Percentiles rank a stretch among this genome's conserved stretches.
phyloP scores from a whole-genome alignment of 2,329 filamentous ascomycete species.

The Drechslerella coelobrocha region DNA sequence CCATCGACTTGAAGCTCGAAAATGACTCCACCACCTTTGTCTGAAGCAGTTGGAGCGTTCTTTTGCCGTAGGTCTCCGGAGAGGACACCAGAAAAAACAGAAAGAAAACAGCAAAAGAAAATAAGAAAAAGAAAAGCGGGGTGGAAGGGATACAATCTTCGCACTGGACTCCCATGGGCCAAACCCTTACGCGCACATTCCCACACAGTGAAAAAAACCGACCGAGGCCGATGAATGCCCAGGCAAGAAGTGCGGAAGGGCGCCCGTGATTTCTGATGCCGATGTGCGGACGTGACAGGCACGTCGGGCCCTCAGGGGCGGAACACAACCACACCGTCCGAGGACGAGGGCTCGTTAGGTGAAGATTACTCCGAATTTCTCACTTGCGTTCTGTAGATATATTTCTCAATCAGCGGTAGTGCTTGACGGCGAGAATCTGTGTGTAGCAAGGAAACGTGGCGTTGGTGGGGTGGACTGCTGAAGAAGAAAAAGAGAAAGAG shows the following conservation, averaged over 20 bases:
- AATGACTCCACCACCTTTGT: conserved; percentile 55
- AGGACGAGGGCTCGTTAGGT: conserved; percentile 58
- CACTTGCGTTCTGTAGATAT: conserved; percentile 66
- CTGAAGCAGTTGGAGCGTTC: conserved; percentile 50
- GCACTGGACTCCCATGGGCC: conserved; percentile 50
- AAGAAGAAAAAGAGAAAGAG: conserved; percentile 56
- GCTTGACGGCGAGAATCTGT: conserved; percentile 59
- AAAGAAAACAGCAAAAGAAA: not conserved
- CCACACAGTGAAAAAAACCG: not conserved
- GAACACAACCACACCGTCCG: conserved; percentile 60
- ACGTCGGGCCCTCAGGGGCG: conserved; percentile 75
- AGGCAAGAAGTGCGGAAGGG: conserved; percentile 46
- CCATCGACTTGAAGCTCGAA: conserved; percentile 73
- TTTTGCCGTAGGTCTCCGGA: not conserved
- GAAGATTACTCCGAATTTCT: conserved; percentile 86
- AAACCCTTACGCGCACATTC: not conserved
- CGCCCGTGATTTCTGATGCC: conserved; percentile 76
- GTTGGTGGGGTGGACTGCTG: conserved; percentile 66
- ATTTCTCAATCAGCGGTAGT: not conserved
- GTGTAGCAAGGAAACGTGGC: conserved; percentile 69
- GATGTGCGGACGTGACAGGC: conserved; percentile 68
- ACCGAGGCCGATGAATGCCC: conserved; percentile 23
- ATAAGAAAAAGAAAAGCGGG: not conserved
- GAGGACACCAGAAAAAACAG: conserved; percentile 5
- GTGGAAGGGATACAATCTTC: conserved; percentile 48